Percentiles rank a stretch among this genome's conserved stretches.
Conservation (phyloP, 768 basidiomycete genomes). For the Gloeophyllum trabeum region DNA sequence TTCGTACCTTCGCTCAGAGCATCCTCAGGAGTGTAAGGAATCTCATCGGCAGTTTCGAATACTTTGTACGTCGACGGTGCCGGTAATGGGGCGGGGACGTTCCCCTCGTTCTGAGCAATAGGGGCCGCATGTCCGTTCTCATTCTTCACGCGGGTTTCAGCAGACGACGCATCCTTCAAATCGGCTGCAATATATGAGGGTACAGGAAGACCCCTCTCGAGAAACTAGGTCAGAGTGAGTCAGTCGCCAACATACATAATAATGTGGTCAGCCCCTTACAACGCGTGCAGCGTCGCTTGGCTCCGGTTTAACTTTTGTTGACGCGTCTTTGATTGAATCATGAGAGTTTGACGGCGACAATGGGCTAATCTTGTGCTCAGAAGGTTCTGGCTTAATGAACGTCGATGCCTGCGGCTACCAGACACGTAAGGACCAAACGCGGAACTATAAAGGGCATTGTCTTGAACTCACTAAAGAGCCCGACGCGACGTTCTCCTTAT, state of each 20-base stretch:
- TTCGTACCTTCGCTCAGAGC: slow-evolving; percentile 37
- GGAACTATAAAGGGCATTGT: neutral
- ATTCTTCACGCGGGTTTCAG: neutral
- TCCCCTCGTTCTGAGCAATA: neutral
- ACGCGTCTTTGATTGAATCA: slow-evolving; percentile 3
- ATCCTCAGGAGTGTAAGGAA: slow-evolving; percentile 34
- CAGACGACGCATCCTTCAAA: neutral
- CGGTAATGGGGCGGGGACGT: no score
- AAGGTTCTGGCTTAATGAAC: slow-evolving; percentile 21
- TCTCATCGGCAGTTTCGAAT: slow-evolving; percentile 29
- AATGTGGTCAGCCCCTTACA: slow-evolving; percentile 10
- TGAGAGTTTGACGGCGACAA: slow-evolving; percentile 4
- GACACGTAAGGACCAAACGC: neutral
- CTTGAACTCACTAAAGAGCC: neutral
- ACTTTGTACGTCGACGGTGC: slow-evolving; percentile 20
- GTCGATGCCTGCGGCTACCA: no score
- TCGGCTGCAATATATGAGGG: slow-evolving; percentile 10
- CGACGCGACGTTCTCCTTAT: neutral
- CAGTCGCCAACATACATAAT: neutral
- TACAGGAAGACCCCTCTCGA: slow-evolving; percentile 17
- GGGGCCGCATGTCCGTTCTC: neutral
- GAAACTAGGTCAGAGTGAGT: slow-evolving; percentile 8
- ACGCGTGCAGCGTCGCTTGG: slow-evolving; percentile 16
- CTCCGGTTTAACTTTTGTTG: slow-evolving; percentile 20
- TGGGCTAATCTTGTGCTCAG: slow-evolving; percentile 12